Conservation (phyloP, 2,329 filamentous ascomycete species). For the Ophiosphaerella narmari region DNA sequence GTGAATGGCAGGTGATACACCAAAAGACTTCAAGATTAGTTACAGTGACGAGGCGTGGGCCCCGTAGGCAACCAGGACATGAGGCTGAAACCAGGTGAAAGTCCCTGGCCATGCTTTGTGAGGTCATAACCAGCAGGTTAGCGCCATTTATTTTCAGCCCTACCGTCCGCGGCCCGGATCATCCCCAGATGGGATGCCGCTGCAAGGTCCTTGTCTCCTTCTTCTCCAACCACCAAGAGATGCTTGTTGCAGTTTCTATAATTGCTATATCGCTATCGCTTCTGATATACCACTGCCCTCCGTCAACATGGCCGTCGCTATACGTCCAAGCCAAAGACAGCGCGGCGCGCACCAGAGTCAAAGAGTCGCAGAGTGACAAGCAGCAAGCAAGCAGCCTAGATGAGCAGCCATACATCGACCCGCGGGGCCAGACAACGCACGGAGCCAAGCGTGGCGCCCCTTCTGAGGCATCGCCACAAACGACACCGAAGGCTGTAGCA, state of each 20-base stretch:
- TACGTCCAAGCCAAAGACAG: conserved; percentile 9
- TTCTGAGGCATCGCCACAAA: conserved; percentile 28
- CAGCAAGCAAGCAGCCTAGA: conserved; percentile 11
- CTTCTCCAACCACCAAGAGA: conserved; percentile 29
- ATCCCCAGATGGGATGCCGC: conserved; percentile 9
- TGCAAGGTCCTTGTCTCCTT: conserved; percentile 14
- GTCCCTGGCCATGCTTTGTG: too few relatives aligned
- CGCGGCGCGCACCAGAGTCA: conserved; percentile 14
- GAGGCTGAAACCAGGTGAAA: too few relatives aligned
- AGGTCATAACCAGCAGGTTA: conserved; percentile 7
- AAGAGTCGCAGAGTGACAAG: conserved; percentile 20
- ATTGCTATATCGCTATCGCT: conserved; percentile 44
- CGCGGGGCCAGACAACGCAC: conserved; percentile 10
- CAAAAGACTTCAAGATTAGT: not conserved
- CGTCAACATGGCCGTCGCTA: conserved; percentile 40
- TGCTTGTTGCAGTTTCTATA: conserved; percentile 46
- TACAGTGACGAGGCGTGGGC: too few relatives aligned
- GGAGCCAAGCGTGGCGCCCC: conserved; percentile 1
- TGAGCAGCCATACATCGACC: conserved; percentile 19
- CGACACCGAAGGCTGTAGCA: conserved; percentile 39
- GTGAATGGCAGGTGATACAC: not conserved
- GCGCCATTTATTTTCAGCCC: conserved; percentile 19
- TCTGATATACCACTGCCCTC: conserved; percentile 43
- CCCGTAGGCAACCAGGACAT: too few relatives aligned
- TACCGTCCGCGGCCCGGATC: conserved; percentile 5